Conservation (phyloP, 2,329 filamentous ascomycete species). For the Xylaria sp. region DNA sequence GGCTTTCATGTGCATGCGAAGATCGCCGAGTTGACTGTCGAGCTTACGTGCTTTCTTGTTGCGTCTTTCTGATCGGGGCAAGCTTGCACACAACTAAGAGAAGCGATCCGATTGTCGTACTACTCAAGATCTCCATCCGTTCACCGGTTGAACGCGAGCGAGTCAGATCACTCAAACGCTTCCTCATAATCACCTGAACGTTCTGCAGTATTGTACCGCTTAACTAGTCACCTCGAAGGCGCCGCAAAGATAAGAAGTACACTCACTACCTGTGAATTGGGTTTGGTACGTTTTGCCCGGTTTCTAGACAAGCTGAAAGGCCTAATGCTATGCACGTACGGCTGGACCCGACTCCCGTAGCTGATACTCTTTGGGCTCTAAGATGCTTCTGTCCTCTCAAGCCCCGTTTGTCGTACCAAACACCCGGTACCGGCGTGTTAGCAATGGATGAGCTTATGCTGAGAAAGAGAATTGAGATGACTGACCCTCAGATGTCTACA, state of each 20-base stretch:
- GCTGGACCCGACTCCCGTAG: conserved; percentile 27
- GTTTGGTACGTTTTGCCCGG: conserved; percentile 27
- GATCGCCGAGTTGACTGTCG: conserved; percentile 22
- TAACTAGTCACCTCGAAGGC: conserved; percentile 16
- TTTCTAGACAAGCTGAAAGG: conserved; percentile 20
- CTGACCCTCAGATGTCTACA: conserved; percentile 11
- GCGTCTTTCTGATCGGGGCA: conserved; percentile 7
- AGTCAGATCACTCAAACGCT: conserved; percentile 26
- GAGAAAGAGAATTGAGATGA: conserved; percentile 20
- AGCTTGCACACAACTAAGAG: conserved; percentile 20
- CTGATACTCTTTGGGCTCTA: conserved; percentile 13
- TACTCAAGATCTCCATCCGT: conserved; percentile 27
- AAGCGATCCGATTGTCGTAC: conserved; percentile 28
- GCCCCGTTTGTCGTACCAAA: conserved; percentile 25
- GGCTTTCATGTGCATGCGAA: conserved; percentile 29
- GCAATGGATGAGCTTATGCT: conserved; percentile 25
- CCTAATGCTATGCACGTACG: conserved; percentile 20
- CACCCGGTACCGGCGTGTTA: conserved; percentile 26
- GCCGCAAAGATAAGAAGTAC: conserved; percentile 22
- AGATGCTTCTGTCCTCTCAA: conserved; percentile 9
- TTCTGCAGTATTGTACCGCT: conserved; percentile 16
- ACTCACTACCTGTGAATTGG: conserved; percentile 18
- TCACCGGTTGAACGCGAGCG: conserved; percentile 32
- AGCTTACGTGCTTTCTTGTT: conserved; percentile 14
- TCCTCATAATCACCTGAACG: conserved; percentile 14